Conservation (phyloP, 2,329 filamentous ascomycete genomes). For the Metarhizium sp. region DNA sequence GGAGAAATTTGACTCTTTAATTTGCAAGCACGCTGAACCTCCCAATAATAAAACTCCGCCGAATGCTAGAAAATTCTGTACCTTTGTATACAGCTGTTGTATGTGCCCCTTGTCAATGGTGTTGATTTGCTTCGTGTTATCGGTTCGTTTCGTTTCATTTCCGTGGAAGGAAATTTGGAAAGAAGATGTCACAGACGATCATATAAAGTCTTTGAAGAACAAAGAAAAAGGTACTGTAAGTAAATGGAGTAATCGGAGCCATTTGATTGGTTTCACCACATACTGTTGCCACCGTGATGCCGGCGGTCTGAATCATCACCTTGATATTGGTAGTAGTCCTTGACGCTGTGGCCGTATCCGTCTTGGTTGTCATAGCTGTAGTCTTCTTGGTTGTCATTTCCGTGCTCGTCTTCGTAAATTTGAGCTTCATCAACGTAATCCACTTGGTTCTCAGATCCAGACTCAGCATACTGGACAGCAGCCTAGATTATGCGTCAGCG, state of each 20-base stretch:
- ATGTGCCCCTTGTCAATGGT: slow-evolving; percentile 9
- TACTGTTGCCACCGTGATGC: slow-evolving; percentile 27
- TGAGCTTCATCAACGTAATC: slow-evolving; percentile 44
- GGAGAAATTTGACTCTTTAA: slow-evolving; percentile 5
- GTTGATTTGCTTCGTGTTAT: slow-evolving; percentile 5
- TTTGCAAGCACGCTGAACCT: slow-evolving; percentile 15
- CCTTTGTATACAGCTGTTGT: slow-evolving; percentile 13
- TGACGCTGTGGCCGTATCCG: slow-evolving; percentile 27
- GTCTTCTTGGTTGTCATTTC: slow-evolving; percentile 26
- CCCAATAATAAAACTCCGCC: slow-evolving; percentile 21
- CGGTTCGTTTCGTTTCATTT: not conserved
- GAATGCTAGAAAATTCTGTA: slow-evolving; percentile 20
- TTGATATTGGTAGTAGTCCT: slow-evolving; percentile 32
- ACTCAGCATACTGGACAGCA: slow-evolving; percentile 37
- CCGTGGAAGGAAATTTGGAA: slow-evolving; percentile 7
- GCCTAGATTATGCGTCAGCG: slow-evolving; percentile 20
- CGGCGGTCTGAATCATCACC: slow-evolving; percentile 22
- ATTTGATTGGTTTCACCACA: slow-evolving; percentile 29
- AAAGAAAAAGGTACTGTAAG: slow-evolving; percentile 4
- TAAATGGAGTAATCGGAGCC: slow-evolving; percentile 5
- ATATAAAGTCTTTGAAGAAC: slow-evolving; percentile 10
- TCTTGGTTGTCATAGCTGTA: slow-evolving; percentile 30
- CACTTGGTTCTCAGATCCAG: slow-evolving; percentile 30
- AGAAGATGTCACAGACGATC: not conserved
- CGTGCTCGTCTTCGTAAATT: slow-evolving; percentile 43